Percentiles rank a stretch among this genome's conserved stretches.
These are phyloP conservation scores for Tetradesmus obliquus DNA, from an alignment of 139 green algal genomes.

Conservation along the genomic window DNA sequence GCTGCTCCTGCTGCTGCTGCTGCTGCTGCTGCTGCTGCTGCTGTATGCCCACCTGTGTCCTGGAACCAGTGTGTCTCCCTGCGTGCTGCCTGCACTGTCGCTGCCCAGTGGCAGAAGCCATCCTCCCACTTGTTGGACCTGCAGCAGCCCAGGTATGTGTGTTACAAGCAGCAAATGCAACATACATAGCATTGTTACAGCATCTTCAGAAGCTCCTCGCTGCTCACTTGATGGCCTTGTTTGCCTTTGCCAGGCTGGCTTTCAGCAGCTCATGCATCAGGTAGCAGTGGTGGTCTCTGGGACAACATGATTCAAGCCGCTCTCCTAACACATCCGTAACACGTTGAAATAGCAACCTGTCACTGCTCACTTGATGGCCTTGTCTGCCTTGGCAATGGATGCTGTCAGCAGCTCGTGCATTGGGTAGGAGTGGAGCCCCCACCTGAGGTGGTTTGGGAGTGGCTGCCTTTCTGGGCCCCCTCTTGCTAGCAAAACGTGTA, in stretches of 20 bases:
- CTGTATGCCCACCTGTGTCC: not conserved
- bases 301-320: too few species aligned
- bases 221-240: not conserved
- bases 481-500: too few species aligned
- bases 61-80: constrained; percentile 10
- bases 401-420: not conserved
- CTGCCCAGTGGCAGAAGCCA: constrained; percentile 4
- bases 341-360: too few species aligned
- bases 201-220: not conserved
- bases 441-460: not conserved
- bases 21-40: not conserved
- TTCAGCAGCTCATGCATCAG: not conserved
- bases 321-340: too few species aligned
- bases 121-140: constrained; percentile 15
- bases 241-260: not conserved
- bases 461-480: not conserved
- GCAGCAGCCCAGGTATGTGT: not conserved
- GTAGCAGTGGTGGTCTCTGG: not conserved
- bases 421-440: not conserved
- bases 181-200: not conserved
- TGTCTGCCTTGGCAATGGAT: not conserved
- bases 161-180: not conserved
- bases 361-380: not conserved
- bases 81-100: constrained; percentile 5
- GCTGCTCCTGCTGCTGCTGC: not conserved